Evolutionary conservation across 75 land plant species (phyloP).

Genomic region (Isoetes taiwanensis): DNA sequence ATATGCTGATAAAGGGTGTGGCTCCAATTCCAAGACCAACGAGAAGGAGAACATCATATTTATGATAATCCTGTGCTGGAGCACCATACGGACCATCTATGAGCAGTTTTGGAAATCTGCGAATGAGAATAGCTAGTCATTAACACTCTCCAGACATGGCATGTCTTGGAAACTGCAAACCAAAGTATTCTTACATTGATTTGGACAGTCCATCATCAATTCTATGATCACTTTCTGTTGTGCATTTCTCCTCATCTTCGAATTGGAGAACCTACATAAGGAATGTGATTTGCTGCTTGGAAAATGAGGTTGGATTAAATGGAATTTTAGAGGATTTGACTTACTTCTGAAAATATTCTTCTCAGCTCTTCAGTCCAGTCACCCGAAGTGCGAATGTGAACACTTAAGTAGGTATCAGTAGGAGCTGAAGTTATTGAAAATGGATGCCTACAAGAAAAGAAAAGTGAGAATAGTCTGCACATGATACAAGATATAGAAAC

Average conservation of each 20-base stretch:
- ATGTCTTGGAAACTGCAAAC: neutral
- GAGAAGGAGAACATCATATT: constrained; percentile 4
- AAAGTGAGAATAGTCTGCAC: too few relatives aligned
- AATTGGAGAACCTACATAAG: constrained; percentile 1
- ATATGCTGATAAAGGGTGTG: neutral
- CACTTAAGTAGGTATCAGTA: constrained; percentile 52
- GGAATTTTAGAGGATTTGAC: neutral
- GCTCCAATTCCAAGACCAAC: constrained; percentile 7
- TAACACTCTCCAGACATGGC: neutral
- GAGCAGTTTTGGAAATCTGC: neutral
- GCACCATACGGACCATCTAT: constrained; percentile 6
- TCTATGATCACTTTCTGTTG: neutral
- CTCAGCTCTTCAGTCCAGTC: constrained; percentile 66
- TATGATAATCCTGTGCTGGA: constrained; percentile 5
- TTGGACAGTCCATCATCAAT: neutral
- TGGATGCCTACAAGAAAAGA: constrained; percentile 48
- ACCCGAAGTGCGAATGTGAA: constrained; percentile 62
- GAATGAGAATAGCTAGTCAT: neutral
- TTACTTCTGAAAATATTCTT: constrained; percentile 18
- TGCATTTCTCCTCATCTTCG: neutral
- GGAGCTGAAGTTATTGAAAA: constrained; percentile 85
- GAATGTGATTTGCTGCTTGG: neutral
- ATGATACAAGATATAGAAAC: neutral
- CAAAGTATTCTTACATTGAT: too few relatives aligned
- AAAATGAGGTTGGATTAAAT: neutral